Percentiles rank a stretch among this genome's conserved stretches.
Evolutionary conservation across 129 eudicot genomes (phyloP).

Genomic region (Ambrosia trifida): DNA sequence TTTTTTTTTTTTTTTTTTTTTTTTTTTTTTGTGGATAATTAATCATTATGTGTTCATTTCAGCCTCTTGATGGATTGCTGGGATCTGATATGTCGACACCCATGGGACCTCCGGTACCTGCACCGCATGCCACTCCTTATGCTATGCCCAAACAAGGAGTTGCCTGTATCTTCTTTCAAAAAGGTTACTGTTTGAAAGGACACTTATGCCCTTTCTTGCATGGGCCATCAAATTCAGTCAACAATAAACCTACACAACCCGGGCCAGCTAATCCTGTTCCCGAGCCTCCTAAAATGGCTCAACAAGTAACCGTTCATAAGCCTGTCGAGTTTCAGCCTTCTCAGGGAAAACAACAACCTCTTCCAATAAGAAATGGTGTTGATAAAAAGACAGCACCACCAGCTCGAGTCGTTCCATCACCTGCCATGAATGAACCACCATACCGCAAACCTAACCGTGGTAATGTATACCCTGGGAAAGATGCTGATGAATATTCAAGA

Average conservation of each 20-base stretch:
- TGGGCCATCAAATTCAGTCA: constrained; percentile 43
- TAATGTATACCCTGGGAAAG: constrained; percentile 35
- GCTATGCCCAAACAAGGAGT: constrained; percentile 63
- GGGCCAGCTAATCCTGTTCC: constrained; percentile 36
- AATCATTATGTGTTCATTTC: constrained; percentile 28
- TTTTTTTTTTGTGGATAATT: constrained; percentile 2
- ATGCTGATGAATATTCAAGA: constrained; percentile 77
- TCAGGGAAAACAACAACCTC: constrained; percentile 16
- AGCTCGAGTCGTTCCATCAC: constrained; percentile 34
- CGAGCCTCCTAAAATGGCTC: constrained; percentile 46
- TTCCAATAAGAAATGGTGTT: constrained; percentile 35
- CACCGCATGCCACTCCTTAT: constrained; percentile 40
- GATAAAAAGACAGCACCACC: constrained; percentile 33
- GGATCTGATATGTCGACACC: constrained; percentile 58
- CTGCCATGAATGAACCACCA: constrained; percentile 31
- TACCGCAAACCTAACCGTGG: constrained; percentile 36
- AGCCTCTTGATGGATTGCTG: constrained; percentile 88
- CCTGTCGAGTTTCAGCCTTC: neutral
- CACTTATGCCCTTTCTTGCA: constrained; percentile 83
- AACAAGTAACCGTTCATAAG: neutral
- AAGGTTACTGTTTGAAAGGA: constrained; percentile 82
- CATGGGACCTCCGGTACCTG: constrained; percentile 48
- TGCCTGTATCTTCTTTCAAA: constrained; percentile 85
- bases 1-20: neutral
- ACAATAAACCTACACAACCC: constrained; percentile 38